Base-by-base conservation (phyloP, 257 asterid genomes). In the Linderniella brevidens region DNA sequence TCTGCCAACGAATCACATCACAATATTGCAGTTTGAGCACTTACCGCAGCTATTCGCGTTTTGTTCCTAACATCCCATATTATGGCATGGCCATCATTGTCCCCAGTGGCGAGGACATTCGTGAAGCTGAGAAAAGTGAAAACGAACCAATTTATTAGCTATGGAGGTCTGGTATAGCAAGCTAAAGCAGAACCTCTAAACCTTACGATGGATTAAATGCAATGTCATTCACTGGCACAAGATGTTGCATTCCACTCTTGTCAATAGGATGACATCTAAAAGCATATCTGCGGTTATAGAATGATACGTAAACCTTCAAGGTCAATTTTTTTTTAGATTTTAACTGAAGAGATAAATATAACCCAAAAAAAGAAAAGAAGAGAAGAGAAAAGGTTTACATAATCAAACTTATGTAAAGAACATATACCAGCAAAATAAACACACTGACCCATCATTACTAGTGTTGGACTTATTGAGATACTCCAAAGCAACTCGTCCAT, bases 261-360 rank as follows among this genome's bases (percentile, higher is more conserved):
- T 58, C 64, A 72, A 67, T 77, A 16, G 93, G 95, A 58, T 79
- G 74, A 68, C 97, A 88, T 72, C 68, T 74, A 64, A 88, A 88
- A 54, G 78, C 80, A 53, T 84, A 88, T 49, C 98, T 88, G 79
- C 66, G 64, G 36, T 60, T 54, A 49, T 38, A 9, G 50, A 62
- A 54, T 17, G 35, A 25, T 25, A 25, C 6, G 32, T 25, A 25
- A 25, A 25, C 3, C 32, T 6, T n/a, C n/a, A n/a, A n/a, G n/a
- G n/a, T n/a, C n/a, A n/a, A n/a, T n/a, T n/a, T n/a, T n/a, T n/a
- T n/a, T n/a, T n/a, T n/a, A n/a, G n/a, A 25, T 25, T 25, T 25
- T 3, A 25, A 2, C 32, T 25, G 4, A 25, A 2, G 32, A 25
- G 32, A n/a, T 25, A 25, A 25, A 25, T n/a, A n/a, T n/a, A 25